Evolutionary conservation across 169 alveolate species (phyloP).

Genomic region (Theileria parva): DNA sequence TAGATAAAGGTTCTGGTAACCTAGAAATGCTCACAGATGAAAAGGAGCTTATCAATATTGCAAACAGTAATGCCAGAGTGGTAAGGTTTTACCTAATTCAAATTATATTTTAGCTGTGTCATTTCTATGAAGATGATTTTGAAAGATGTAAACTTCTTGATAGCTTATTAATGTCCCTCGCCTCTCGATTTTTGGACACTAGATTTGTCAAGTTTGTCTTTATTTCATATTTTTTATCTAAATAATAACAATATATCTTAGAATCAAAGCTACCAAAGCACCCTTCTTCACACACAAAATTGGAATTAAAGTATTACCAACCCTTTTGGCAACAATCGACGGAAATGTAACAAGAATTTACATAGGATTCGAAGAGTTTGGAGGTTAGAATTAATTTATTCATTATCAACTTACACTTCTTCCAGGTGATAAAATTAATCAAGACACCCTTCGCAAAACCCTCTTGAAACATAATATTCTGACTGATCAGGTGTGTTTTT

Average conservation of each 20-base stretch:
- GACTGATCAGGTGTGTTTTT: slow-evolving; percentile 43
- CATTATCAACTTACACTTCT: neutral
- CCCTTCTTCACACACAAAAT: slow-evolving; percentile 63
- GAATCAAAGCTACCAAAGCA: slow-evolving; percentile 53
- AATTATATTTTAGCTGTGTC: slow-evolving; percentile 30
- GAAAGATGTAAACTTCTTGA: slow-evolving; percentile 56
- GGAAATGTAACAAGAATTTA: slow-evolving; percentile 44
- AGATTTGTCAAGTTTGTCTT: slow-evolving; percentile 61
- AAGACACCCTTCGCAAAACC: slow-evolving; percentile 24
- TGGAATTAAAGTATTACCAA: slow-evolving; percentile 55
- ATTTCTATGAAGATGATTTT: slow-evolving; percentile 61
- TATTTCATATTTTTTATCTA: slow-evolving; percentile 12
- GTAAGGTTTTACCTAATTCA: neutral
- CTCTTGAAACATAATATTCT: slow-evolving; percentile 35
- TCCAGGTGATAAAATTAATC: slow-evolving; percentile 53
- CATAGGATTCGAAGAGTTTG: slow-evolving; percentile 62
- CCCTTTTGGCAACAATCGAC: slow-evolving; percentile 42
- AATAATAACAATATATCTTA: slow-evolving; percentile 1
- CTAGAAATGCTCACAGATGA: slow-evolving; percentile 54
- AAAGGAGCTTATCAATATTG: slow-evolving; percentile 52
- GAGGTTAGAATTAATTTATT: slow-evolving; percentile 47
- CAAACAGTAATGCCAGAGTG: slow-evolving; percentile 50
- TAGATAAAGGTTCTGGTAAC: slow-evolving; percentile 55
- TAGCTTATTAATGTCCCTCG: slow-evolving; percentile 28
- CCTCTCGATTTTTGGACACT: slow-evolving; percentile 52